Evolutionary conservation across 495 filamentous ascomycete species (phyloP).

Genomic region (Aspergillus ostianus): DNA sequence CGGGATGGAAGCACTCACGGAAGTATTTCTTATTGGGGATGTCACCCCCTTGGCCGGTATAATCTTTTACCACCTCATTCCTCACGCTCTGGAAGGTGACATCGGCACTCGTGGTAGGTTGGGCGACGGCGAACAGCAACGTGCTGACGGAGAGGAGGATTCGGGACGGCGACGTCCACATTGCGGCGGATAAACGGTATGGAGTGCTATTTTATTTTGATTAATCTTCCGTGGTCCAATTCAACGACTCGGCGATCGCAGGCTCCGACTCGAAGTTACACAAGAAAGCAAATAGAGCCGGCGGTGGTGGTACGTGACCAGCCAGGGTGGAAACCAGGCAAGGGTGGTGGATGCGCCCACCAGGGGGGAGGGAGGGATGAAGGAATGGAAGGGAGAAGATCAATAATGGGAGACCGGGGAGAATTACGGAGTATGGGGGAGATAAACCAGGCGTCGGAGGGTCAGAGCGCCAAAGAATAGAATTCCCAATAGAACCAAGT

Average conservation of each 20-base stretch:
- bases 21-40: constrained; percentile 56
- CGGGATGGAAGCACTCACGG: constrained; percentile 40
- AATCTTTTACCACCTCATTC: constrained; percentile 43
- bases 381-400: not conserved
- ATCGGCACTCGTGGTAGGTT: constrained; percentile 18
- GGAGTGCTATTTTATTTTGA: not conserved
- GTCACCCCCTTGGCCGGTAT: constrained; percentile 45
- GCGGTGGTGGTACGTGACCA: constrained; percentile 1
- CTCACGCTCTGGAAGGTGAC: constrained; percentile 45
- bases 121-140: constrained; percentile 13
- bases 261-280: not conserved
- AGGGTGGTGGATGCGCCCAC: not conserved
- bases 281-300: constrained; percentile 2
- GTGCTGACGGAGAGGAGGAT: constrained; percentile 23
- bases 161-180: constrained; percentile 15
- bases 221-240: not conserved
- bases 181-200: constrained; percentile 2
- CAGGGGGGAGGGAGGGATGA: not conserved
- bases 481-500: too few relatives aligned
- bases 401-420: not conserved
- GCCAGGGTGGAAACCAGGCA: not conserved
- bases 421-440: not conserved
- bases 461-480: not conserved
- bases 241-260: not conserved
- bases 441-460: not conserved